Conservation (phyloP, 2,329 filamentous ascomycete genomes). For the Paecilomyces niveus region DNA sequence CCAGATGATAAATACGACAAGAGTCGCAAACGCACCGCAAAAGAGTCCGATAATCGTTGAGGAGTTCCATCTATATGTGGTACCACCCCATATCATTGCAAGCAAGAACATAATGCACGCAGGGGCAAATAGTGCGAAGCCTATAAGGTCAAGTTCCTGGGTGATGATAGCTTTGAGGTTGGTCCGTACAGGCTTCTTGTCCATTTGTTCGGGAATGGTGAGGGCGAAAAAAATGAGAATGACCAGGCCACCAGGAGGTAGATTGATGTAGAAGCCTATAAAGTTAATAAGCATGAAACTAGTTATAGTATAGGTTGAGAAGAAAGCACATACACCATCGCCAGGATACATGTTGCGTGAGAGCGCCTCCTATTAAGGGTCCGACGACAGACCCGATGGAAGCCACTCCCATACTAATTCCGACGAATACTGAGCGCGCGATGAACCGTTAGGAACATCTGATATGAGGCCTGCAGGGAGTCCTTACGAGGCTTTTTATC, state of each 20-base stretch:
- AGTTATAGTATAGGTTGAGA: neutral
- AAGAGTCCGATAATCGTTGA: conserved; percentile 40
- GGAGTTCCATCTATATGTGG: conserved; percentile 28
- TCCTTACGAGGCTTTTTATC: conserved; percentile 8
- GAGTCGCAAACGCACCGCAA: conserved; percentile 35
- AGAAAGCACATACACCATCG: conserved; percentile 19
- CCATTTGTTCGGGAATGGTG: conserved; percentile 19
- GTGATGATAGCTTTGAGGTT: neutral
- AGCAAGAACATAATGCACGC: conserved; percentile 38
- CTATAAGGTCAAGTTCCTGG: conserved; percentile 36
- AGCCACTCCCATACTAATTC: conserved; percentile 11
- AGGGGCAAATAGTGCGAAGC: conserved; percentile 31
- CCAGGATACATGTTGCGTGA: conserved; percentile 34
- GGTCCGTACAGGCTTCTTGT: conserved; percentile 9
- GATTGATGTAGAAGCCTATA: conserved; percentile 33
- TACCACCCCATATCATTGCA: conserved; percentile 42
- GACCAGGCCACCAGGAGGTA: conserved; percentile 28
- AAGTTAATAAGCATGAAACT: neutral
- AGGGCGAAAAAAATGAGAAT: conserved; percentile 23
- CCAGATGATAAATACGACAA: conserved; percentile 29
- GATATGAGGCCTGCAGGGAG: neutral
- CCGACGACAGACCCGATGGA: conserved; percentile 17
- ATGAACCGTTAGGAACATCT: neutral
- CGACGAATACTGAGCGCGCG: neutral
- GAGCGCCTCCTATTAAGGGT: conserved; percentile 35